phyloP scores from a whole-genome alignment of 208 protist species.

The Acanthamoeba culbertsoni region DNA sequence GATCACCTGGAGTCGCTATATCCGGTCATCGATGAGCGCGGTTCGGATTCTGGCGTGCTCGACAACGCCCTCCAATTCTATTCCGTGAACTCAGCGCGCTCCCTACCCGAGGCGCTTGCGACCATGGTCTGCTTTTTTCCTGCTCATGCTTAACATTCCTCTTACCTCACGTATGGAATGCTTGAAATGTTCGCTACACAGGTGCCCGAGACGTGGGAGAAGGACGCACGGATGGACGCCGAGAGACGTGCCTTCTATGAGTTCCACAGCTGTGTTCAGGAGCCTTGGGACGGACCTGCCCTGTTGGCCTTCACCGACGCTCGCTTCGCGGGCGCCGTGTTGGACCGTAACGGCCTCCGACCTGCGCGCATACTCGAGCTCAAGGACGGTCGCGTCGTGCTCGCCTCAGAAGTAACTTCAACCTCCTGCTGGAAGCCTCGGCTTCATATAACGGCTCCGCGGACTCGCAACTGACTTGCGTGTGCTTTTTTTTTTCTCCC shows the following conservation, averaged over 20 bases:
- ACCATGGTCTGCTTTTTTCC: neutral
- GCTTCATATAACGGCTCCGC: neutral
- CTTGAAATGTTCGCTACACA: constrained; percentile 82
- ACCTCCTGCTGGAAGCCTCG: constrained; percentile 62
- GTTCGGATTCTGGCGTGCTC: constrained; percentile 83
- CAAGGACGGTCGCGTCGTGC: constrained; percentile 81
- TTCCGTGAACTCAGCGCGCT: neutral
- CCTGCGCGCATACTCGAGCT: constrained; percentile 82
- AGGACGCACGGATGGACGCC: constrained; percentile 70
- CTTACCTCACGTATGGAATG: neutral
- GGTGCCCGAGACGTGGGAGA: constrained; percentile 87
- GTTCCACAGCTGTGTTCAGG: constrained; percentile 81
- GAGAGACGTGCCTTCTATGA: constrained; percentile 80
- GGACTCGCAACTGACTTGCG: neutral
- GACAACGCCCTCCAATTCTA: constrained; percentile 85
- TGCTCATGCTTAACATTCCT: too few species aligned
- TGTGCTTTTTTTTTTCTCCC: neutral
- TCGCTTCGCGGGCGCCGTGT: constrained; percentile 74
- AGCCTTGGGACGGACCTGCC: constrained; percentile 89
- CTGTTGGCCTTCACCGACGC: constrained; percentile 87
- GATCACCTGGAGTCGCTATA: constrained; percentile 70
- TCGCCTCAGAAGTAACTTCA: constrained; percentile 77
- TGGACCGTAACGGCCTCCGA: constrained; percentile 88
- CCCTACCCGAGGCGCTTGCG: neutral
- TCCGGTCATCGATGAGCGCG: constrained; percentile 73